Evolutionary conservation across 2,329 filamentous ascomycete species (phyloP).

Genomic region (Fusarium sp.): DNA sequence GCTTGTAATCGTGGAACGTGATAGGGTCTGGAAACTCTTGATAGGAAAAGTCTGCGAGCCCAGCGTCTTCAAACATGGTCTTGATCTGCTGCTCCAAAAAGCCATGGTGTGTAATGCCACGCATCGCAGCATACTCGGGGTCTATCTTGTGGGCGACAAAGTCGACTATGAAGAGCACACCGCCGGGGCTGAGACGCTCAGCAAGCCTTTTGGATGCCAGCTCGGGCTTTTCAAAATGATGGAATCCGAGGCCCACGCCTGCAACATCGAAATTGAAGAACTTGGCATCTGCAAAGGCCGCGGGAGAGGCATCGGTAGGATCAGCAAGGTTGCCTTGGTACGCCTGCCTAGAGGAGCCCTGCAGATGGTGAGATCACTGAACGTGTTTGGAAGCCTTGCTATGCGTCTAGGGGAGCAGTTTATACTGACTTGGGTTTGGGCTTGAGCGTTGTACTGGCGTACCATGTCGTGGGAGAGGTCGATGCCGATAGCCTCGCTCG

Average conservation of each 20-base stretch:
- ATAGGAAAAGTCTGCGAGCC: slow-evolving; percentile 66
- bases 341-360: slow-evolving; percentile 60
- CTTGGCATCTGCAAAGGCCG: slow-evolving; percentile 64
- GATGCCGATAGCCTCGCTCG: slow-evolving; percentile 69
- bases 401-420: not conserved
- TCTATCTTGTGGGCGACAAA: slow-evolving; percentile 64
- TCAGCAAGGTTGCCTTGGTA: slow-evolving; percentile 66
- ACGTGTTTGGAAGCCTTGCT: not conserved
- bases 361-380: slow-evolving; percentile 10
- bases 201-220: slow-evolving; percentile 67
- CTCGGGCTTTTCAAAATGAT: slow-evolving; percentile 73
- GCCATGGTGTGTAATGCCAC: slow-evolving; percentile 71
- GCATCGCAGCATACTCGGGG: slow-evolving; percentile 36
- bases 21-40: slow-evolving; percentile 61
- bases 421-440: slow-evolving; percentile 59
- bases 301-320: slow-evolving; percentile 57
- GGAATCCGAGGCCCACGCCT: slow-evolving; percentile 69
- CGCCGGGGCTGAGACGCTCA: slow-evolving; percentile 70
- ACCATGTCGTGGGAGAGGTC: slow-evolving; percentile 79
- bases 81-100: slow-evolving; percentile 69
- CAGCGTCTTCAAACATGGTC: slow-evolving; percentile 70
- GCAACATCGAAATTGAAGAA: slow-evolving; percentile 76
- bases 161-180: slow-evolving; percentile 73
- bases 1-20: slow-evolving; percentile 48
- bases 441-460: slow-evolving; percentile 69